A percentile compares a stretch with the other conserved stretches of the same genome.
These are phyloP conservation scores for Rhodotorula toruloides DNA, from an alignment of 768 basidiomycete genomes.

Conservation along the genomic window DNA sequence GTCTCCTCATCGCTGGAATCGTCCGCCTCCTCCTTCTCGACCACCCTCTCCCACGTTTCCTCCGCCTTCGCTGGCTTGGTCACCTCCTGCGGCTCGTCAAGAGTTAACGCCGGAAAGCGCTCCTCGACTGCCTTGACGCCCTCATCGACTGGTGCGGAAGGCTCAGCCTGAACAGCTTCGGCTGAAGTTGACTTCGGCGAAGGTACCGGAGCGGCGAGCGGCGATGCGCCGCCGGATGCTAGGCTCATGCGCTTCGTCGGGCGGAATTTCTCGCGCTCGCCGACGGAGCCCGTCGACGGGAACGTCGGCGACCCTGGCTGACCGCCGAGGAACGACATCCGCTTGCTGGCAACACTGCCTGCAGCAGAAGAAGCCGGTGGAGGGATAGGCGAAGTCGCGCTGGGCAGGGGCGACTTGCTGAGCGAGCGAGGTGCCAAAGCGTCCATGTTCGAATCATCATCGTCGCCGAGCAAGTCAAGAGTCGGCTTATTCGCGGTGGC, in stretches of 20 bases:
- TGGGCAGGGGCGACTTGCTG: neutral
- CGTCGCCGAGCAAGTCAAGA: conserved; percentile 24
- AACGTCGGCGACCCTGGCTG: neutral
- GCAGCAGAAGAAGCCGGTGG: neutral
- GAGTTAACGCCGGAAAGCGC: conserved; percentile 31
- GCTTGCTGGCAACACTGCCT: conserved; percentile 10
- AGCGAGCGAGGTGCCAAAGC: neutral
- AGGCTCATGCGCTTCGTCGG: conserved; percentile 14
- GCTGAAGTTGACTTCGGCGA: neutral
- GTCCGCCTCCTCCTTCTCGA: conserved; percentile 25
- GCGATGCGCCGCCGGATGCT: neutral
- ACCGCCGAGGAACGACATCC: conserved; percentile 12
- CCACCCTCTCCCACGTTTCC: conserved; percentile 29
- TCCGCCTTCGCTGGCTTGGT: neutral
- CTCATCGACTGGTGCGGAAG: neutral
- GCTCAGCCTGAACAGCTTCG: neutral
- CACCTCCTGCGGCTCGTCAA: neutral
- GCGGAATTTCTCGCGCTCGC: conserved; percentile 34
- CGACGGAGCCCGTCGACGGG: neutral
- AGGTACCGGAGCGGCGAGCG: neutral
- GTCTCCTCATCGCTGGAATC: conserved; percentile 37
- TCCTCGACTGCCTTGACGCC: conserved; percentile 10
- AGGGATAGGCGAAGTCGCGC: neutral
- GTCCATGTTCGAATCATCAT: conserved; percentile 8
- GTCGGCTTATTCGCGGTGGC: neutral